Conservation (phyloP, 176 grass and related monocot species). For the Carex pumila region DNA sequence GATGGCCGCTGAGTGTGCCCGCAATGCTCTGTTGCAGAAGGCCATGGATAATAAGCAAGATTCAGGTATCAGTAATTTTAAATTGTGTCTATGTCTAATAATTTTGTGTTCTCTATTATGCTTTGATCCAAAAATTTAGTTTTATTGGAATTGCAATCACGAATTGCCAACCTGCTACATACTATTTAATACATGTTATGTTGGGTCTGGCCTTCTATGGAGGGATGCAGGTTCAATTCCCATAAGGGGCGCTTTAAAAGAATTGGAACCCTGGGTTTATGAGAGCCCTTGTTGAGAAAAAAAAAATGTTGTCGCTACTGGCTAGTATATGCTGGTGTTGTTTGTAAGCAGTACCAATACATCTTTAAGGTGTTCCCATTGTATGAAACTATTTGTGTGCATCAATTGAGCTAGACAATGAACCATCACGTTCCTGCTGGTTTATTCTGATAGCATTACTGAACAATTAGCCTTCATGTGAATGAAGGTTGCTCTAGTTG, state of each 20-base stretch:
- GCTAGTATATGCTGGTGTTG: background rate
- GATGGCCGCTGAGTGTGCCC: conserved; percentile 84
- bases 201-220: too few species aligned
- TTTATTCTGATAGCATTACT: background rate
- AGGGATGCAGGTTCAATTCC: too few species aligned
- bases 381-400: background rate
- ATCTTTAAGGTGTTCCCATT: background rate
- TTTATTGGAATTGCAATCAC: background rate
- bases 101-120: background rate
- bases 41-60: conserved; percentile 91
- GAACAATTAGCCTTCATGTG: background rate
- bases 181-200: background rate
- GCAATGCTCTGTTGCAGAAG: conserved; percentile 55
- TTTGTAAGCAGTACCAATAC: background rate
- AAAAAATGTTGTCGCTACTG: too few species aligned
- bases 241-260: too few species aligned
- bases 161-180: background rate
- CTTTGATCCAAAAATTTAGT: background rate
- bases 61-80: conserved; percentile 39
- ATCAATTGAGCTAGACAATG: background rate
- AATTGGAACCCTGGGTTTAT: too few species aligned
- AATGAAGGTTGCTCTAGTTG: background rate
- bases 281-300: too few species aligned
- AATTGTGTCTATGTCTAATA: background rate
- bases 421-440: background rate